Percentiles rank a stretch among this genome's conserved stretches.
Conservation (phyloP, 768 basidiomycete genomes). For the Filobasidium wieringae region DNA sequence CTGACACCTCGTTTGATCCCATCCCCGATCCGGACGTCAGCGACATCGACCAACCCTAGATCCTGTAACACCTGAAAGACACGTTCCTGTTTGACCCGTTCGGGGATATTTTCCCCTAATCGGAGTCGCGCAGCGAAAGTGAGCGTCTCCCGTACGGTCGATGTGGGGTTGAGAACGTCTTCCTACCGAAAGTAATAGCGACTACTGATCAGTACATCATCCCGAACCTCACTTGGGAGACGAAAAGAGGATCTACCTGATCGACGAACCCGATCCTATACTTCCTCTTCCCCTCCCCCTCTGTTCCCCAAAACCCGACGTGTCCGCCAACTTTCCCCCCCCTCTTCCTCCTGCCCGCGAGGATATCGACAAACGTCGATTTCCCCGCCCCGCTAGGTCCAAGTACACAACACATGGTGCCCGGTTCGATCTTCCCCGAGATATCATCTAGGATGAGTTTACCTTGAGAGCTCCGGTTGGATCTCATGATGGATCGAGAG, state of each 20-base stretch:
- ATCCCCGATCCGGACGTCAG: constrained; percentile 61
- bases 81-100: constrained; percentile 28
- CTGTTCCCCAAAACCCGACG: constrained; percentile 47
- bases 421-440: constrained; percentile 59
- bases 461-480: no score
- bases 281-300: constrained; percentile 13
- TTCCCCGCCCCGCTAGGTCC: constrained; percentile 89
- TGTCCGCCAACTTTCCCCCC: constrained; percentile 55
- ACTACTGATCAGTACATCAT: not conserved
- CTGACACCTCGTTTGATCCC: constrained; percentile 70
- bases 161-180: constrained; percentile 63
- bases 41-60: constrained; percentile 61
- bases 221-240: constrained; percentile 21
- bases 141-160: constrained; percentile 72
- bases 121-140: constrained; percentile 75
- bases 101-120: constrained; percentile 49
- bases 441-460: constrained; percentile 60
- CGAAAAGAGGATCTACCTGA: no score
- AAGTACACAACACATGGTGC: constrained; percentile 80
- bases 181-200: constrained; percentile 45
- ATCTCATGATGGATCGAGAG: no score
- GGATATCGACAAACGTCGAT: constrained; percentile 78
- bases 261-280: constrained; percentile 74
- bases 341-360: constrained; percentile 66
- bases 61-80: constrained; percentile 59